Evolutionary conservation across 306 rosid genomes (phyloP), one percentile per base, ranked within the genome.

Genomic region (Abrus pulchellus): DNA sequence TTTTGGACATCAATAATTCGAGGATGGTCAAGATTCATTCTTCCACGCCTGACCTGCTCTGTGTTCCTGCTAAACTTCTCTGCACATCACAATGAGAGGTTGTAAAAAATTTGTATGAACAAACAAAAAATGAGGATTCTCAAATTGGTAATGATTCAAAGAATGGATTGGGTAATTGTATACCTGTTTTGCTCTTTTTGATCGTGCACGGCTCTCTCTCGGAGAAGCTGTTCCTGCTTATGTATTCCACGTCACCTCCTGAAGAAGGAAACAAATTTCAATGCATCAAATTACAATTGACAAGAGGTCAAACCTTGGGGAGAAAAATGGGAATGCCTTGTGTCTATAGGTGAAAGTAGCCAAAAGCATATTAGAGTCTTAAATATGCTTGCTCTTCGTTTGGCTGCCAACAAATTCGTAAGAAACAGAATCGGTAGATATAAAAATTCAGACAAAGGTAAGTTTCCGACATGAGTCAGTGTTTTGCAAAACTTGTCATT

Each of bases 171-270:
- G 14, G 54, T 30, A 50, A 76, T 57, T 78, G 57, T 71, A 60
- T 84, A 95, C 99, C 99, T 83, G 98, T 92, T 86, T 93, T 93
- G 92, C 99, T 96, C 87, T 96, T 96, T 81, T 92, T 93, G 86
- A 90, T 85, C 67, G 97, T 89, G 86, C 89, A 83, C 29, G 92
- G 94, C 75, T 96, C 99, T 89, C 97, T 92, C 86, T 93, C 99
- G 73, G 99, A 92, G 87, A 96, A 93, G 86, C 97, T 96, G 66
- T 83, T 87, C 80, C 99, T 87, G 79, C 92, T 86, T 83, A 94
- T 86, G 80, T 79, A 96, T 70, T 89, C 93, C 71, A 85, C 87
- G 60, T 89, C 93, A 77, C 83, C 87, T 79, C 94, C 98, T 96
- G 91, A 76, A 87, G 72, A 82, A 86, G 53, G 52, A 82, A 85